phyloP scores from a whole-genome alignment of 495 filamentous ascomycete species.

The Friedmanniomyces simplex region DNA sequence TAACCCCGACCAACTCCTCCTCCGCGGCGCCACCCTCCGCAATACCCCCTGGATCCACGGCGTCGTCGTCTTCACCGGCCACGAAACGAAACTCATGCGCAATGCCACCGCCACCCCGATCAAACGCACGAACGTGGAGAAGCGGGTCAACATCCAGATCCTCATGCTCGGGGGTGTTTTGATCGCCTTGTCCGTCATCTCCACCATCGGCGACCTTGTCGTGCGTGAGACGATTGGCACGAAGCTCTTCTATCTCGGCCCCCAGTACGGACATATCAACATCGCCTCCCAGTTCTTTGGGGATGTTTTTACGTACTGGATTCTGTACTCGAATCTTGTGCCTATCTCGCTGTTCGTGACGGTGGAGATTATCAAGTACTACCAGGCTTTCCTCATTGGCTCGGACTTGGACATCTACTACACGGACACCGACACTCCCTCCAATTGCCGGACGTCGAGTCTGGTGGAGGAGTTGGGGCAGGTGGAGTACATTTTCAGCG shows the following conservation, averaged over 20 bases:
- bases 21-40: constrained; percentile 85
- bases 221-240: constrained; percentile 49
- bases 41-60: constrained; percentile 99
- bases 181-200: constrained; percentile 71
- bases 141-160: constrained; percentile 86
- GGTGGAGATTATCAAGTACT: constrained; percentile 95
- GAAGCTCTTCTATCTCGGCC: constrained; percentile 56
- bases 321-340: constrained; percentile 93
- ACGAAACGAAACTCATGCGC: constrained; percentile 98
- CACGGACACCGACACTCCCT: constrained; percentile 87
- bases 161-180: constrained; percentile 80
- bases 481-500: constrained; percentile 97
- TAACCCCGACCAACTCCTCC: constrained; percentile 71
- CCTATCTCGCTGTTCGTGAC: constrained; percentile 98
- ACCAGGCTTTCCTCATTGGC: constrained; percentile 92
- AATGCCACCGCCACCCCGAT: constrained; percentile 97
- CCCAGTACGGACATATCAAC: constrained; percentile 42
- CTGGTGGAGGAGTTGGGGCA: constrained; percentile 96
- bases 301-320: constrained; percentile 97
- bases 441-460: constrained; percentile 89
- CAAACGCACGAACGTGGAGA: constrained; percentile 91
- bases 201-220: constrained; percentile 83
- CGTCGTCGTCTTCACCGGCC: constrained; percentile 93
- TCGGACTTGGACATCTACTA: constrained; percentile 98
- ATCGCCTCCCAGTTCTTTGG: constrained; percentile 75